Conservation (phyloP, 2,329 filamentous ascomycete species). For the Nigrospora sphaerica region DNA sequence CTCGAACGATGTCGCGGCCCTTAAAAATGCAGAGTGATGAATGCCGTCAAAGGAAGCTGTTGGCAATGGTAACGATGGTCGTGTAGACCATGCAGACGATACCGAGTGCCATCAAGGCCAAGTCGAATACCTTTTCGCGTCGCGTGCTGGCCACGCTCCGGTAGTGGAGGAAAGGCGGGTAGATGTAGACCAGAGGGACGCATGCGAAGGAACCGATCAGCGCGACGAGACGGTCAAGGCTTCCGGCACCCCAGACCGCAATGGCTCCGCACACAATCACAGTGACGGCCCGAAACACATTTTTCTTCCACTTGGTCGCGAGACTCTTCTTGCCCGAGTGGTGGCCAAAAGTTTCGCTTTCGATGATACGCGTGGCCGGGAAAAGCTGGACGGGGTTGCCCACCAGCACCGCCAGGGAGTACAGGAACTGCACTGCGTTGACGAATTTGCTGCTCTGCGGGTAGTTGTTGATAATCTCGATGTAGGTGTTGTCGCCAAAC, state of each 20-base stretch:
- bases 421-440: conserved; percentile 69
- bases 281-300: conserved; percentile 51
- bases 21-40: too few species aligned
- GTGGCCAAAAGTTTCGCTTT: conserved; percentile 59
- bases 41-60: conserved; percentile 24
- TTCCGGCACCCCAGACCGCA: conserved; percentile 56
- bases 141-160: conserved; percentile 54
- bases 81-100: conserved; percentile 65
- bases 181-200: conserved; percentile 71
- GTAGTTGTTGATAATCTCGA: conserved; percentile 71
- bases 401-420: conserved; percentile 66
- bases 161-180: conserved; percentile 65
- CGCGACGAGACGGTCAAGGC: conserved; percentile 68
- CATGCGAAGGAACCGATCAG: conserved; percentile 69
- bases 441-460: conserved; percentile 65
- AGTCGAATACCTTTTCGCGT: conserved; percentile 49
- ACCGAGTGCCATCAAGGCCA: conserved; percentile 57
- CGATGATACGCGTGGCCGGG: conserved; percentile 65
- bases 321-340: conserved; percentile 59
- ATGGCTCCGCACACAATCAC: conserved; percentile 54
- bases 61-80: conserved; percentile 51
- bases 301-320: conserved; percentile 71
- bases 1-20: too few species aligned
- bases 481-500: conserved; percentile 61
- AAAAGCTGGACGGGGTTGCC: conserved; percentile 71